Base-by-base conservation (phyloP, 768 basidiomycete genomes). In the Hypholoma fasciculare region DNA sequence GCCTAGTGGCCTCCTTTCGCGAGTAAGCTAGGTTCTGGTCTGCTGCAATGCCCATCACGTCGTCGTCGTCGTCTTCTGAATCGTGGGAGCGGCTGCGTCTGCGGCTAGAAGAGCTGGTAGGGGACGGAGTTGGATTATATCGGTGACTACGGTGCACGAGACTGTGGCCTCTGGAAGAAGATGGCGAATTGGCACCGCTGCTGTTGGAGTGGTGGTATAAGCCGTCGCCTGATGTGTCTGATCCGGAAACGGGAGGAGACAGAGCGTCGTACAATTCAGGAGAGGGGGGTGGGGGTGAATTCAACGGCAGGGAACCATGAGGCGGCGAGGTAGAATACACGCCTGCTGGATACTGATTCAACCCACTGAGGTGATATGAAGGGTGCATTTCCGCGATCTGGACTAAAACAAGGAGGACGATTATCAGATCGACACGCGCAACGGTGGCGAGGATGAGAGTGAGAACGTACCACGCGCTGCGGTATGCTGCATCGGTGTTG, bases 161-260 rank as follows among this genome's bases (percentile, higher is more conserved):
- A 69, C 84, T 86, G 72, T 86, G 83, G 46, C 81, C 87, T 69
- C 90, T 80, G 54, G 90, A 92, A 38, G 89, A 89, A 27, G 88
- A 83, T 49, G 90, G 87, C 61, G 91, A 92, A 67, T 88, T 88
- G 54, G 87, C 83, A 71, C 86, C 84, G 70, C 86, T 88, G 69
- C 83, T 85, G 77, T 90, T 90, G 61, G 89, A 89, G 68, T 83
- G 83, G 77, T 89, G 87, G 81, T 91, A 87, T 59, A 87, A 72
- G 67, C 88, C 89, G 83, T 92, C 90, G 65, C 81, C 89, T 69
- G 91, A 92, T 71, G 89, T 90, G 76, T 93, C 91, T 77, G 91
- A 92, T 77, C 90, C 90, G 79, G 90, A 92, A 70, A 91, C 80
- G 76, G 88, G 89, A 71, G 91, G 91, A 56, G 90, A 91, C 67